phyloP scores from a whole-genome alignment of 768 basidiomycete genomes.

The Trametes cingulata region DNA sequence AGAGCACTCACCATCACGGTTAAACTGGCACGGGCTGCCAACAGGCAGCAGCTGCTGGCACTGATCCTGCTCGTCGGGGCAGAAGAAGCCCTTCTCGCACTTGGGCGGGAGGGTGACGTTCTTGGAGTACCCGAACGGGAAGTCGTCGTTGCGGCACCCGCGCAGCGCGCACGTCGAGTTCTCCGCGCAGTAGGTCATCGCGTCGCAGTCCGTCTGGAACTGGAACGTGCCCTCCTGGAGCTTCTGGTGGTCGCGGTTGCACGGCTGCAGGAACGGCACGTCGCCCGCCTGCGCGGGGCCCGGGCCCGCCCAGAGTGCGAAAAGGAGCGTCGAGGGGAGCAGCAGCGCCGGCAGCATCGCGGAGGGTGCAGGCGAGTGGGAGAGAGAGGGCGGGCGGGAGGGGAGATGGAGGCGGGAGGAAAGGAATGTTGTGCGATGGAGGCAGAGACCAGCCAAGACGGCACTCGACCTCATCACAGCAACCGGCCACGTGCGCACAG shows the following conservation, averaged over 20 bases:
- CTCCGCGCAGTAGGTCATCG: constrained; percentile 60
- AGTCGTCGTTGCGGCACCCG: constrained; percentile 76
- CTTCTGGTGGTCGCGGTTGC: constrained; percentile 58
- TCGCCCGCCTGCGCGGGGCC: constrained; percentile 47
- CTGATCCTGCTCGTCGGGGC: constrained; percentile 77
- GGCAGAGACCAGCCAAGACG: background rate
- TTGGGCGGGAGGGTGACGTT: constrained; percentile 52
- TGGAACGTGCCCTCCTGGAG: constrained; percentile 78
- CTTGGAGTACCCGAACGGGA: constrained; percentile 65
- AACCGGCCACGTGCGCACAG: constrained; percentile 7
- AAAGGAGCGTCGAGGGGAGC: constrained; percentile 30
- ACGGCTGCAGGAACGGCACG: constrained; percentile 45
- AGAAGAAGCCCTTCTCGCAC: constrained; percentile 67
- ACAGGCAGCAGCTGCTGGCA: constrained; percentile 65
- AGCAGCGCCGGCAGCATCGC: constrained; percentile 17
- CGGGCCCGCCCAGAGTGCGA: constrained; percentile 37
- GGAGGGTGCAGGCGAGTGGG: background rate
- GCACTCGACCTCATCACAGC: constrained; percentile 1
- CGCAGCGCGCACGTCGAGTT: constrained; percentile 57
- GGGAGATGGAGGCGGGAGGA: background rate
- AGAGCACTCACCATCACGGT: constrained; percentile 69
- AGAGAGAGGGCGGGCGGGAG: background rate
- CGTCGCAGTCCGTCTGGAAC: constrained; percentile 77
- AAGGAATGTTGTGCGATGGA: constrained; percentile 15
- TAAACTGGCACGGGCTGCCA: constrained; percentile 75